Base-by-base conservation (phyloP, 2,329 filamentous ascomycete genomes). In the Coniochaeta hoffmannii region DNA sequence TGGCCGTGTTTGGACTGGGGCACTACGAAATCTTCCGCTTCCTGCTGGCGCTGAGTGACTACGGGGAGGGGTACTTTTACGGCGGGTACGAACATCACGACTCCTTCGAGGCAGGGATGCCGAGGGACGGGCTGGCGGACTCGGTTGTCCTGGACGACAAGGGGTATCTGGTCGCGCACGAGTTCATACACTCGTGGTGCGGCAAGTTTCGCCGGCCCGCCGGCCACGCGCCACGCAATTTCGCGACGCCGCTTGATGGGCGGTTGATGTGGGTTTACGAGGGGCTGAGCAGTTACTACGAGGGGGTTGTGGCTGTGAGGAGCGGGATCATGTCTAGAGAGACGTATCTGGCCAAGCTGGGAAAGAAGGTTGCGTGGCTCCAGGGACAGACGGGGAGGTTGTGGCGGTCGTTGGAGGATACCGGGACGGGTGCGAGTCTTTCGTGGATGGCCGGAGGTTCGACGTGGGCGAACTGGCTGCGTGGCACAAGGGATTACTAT, bases 231-330 rank as follows among this genome's bases (percentile, higher is more conserved):
- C 56, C 53, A 7, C 34, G 17, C 28, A 50, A 58, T 34, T 56
- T 58, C 12, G 50, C 53, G 6, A 51, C 50, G 19, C 56, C 56
- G 0, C 54, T 58, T 17, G 53, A 58, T 32, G 56, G 54, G n/a
- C 53, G 50, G 28, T 10, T 58, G 38, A 17, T 58, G 17, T 56
- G 56, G 56, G 56, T 58, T 19, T 58, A 58, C 36, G 56, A 58
- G 50, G 56, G 56, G 17, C 53, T 58, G n/a, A 58, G 53, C 3
- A 41, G 53, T 10, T 58, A 58, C 31, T 56, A 58, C 38, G 56
- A 54, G 22, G 26, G 32, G 7, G 53, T 58, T 15, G 19, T 58
- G 24, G 35, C 56, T 7, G 56, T 55, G 4, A 53, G 56, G 11
- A 53, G 49, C 11, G 56, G 56, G 2, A 15, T 58, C 15, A 41